These are phyloP conservation scores for Aphanocladium album DNA, from an alignment of 2,329 filamentous ascomycete species.

Conservation along the genomic window DNA sequence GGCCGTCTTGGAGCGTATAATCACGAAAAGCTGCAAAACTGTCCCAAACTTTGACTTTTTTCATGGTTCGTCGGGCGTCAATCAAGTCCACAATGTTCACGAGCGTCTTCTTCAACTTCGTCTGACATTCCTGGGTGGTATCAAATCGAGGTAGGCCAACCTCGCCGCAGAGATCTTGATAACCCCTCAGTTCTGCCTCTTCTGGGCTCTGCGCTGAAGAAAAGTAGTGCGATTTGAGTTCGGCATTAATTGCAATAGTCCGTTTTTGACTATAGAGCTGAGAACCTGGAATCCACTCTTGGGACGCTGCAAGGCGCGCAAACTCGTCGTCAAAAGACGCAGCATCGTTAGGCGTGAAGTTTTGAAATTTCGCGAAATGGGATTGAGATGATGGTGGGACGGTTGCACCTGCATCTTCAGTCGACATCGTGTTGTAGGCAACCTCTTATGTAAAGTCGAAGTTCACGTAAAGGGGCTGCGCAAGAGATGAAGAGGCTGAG, in stretches of 20 bases:
- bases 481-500: too few relatives aligned
- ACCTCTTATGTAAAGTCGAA: too few relatives aligned
- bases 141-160: constrained; percentile 20
- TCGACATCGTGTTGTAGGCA: background rate
- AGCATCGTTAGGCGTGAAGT: constrained; percentile 24
- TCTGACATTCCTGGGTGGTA: constrained; percentile 20
- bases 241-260: constrained; percentile 26
- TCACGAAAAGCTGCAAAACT: constrained; percentile 22
- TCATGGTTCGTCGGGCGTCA: constrained; percentile 22
- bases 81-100: constrained; percentile 30
- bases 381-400: constrained; percentile 23
- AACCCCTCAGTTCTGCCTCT: constrained; percentile 20
- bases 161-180: constrained; percentile 24
- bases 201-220: constrained; percentile 16
- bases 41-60: constrained; percentile 22
- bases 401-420: background rate
- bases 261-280: constrained; percentile 24
- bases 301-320: constrained; percentile 26
- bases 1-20: constrained; percentile 21
- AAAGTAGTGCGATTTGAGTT: constrained; percentile 27
- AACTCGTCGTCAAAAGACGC: constrained; percentile 29
- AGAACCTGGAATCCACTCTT: constrained; percentile 25
- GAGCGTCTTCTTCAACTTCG: constrained; percentile 20
- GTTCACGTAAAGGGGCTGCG: too few relatives aligned
- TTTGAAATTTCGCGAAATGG: constrained; percentile 26